Base-by-base conservation (phyloP, 106 monocot genomes). In the Dioscorea dumetorum region DNA sequence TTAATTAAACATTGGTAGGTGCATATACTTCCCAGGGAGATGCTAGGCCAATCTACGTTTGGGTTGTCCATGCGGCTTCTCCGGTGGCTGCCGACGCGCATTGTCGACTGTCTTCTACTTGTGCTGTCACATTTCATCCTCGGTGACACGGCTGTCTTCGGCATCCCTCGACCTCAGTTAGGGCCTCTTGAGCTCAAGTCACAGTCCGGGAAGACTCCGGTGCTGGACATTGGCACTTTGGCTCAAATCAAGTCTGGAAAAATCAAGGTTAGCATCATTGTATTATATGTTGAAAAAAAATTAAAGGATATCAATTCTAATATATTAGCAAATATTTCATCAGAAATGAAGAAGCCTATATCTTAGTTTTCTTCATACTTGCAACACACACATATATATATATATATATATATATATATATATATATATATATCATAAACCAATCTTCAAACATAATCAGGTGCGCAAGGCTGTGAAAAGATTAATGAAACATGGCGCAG, bases 161-260 rank as follows among this genome's bases (percentile, higher is more conserved):
- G 80, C 3, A 33, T 80, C 57, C 64, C 41, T n/a, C 59, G 75
- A 48, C 80, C 80, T 18, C 41, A 17, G 10, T 9, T 28, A 2
- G 80, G 80, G 6, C 80, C 80, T 3, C 10, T 80, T 48, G 71
- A 80, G 67, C 71, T 80, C 66, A 80, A 80, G 56, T 66, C 61
- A 48, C 24, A 58, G 20, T 22, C 68, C 48, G 80, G 80, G n/a
- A 67, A 66, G 48, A 80, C 75, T 33, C 80, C 80, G 24, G 80
- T 80, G 22, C 62, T 80, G 53, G 80, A 80, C 19, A 8, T 62
- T 2, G 80, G 80, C 17, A 70, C 80, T 12, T 62, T 80, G 48
- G 48, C 22, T 12, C 67, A 71, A 62, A 80, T 80, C 14, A 75
- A 72, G 18, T 23, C 66, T n/a, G 75, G 75, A 14, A 49, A 67